Percentiles rank a stretch among this genome's conserved stretches.
These are phyloP conservation scores for Trametes villosa DNA, from an alignment of 768 basidiomycete species.

Conservation along the genomic window DNA sequence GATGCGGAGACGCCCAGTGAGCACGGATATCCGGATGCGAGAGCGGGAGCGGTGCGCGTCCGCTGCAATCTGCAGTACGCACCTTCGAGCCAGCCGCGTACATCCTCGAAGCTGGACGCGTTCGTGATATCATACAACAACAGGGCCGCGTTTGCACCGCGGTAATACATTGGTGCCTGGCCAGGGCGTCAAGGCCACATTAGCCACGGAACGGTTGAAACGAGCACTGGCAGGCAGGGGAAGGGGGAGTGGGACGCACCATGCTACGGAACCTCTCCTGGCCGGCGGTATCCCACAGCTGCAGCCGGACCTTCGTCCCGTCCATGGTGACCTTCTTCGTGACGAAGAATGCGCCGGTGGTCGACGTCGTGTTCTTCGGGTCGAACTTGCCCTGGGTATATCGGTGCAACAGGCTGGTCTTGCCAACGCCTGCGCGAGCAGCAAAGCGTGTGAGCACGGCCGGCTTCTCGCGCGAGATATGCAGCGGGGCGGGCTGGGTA, in stretches of 20 bases:
- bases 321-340: conserved; percentile 90
- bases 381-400: conserved; percentile 92
- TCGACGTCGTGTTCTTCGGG: conserved; percentile 86
- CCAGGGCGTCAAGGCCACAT: conserved; percentile 20
- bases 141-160: conserved; percentile 92
- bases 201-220: conserved; percentile 8
- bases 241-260: conserved; percentile 44
- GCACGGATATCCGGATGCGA: neutral
- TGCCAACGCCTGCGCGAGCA: conserved; percentile 74
- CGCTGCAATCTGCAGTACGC: conserved; percentile 25
- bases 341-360: conserved; percentile 92
- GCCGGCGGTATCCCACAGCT: conserved; percentile 93
- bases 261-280: conserved; percentile 93
- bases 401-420: conserved; percentile 88
- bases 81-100: conserved; percentile 92
- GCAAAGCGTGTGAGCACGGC: conserved; percentile 39
- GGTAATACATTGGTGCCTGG: conserved; percentile 96
- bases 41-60: neutral
- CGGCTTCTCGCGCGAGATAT: conserved; percentile 32
- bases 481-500: neutral
- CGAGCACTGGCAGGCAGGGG: too few relatives aligned
- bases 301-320: conserved; percentile 83
- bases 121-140: conserved; percentile 96
- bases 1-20: conserved; percentile 1
- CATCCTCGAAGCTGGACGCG: conserved; percentile 84